Conservation (phyloP, 176 grass and related monocot genomes). For the Microstegium vimineum region DNA sequence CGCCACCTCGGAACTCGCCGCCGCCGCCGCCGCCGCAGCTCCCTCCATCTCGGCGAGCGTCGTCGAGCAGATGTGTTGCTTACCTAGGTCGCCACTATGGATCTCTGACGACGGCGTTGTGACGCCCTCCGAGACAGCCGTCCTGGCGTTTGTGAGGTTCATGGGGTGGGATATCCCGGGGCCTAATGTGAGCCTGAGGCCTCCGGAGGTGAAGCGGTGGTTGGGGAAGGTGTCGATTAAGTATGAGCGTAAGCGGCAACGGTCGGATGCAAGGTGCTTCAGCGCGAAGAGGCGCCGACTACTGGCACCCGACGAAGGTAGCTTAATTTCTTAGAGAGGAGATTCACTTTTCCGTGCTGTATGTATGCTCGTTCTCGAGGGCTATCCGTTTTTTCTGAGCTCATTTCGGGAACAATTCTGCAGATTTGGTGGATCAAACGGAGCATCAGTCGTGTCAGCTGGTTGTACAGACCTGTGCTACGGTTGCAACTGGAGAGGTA, state of each 20-base stretch:
- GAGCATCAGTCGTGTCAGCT: constrained; percentile 8
- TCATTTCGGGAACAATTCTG: constrained; percentile 13
- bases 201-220: constrained; percentile 8
- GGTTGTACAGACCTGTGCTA: neutral
- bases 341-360: constrained; percentile 16
- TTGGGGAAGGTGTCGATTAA: neutral
- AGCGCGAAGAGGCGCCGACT: constrained; percentile 44
- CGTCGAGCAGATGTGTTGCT: constrained; percentile 45
- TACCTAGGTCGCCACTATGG: constrained; percentile 52
- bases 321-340: neutral
- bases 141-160: constrained; percentile 31
- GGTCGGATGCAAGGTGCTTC: neutral
- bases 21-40: neutral
- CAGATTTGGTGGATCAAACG: constrained; percentile 38
- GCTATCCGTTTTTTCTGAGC: neutral
- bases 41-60: neutral
- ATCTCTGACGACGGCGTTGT: constrained; percentile 33
- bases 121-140: constrained; percentile 34
- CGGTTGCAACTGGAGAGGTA: constrained; percentile 40
- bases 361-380: neutral
- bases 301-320: constrained; percentile 43
- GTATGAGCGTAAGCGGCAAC: constrained; percentile 72
- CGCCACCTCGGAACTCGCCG: constrained; percentile 28
- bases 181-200: constrained; percentile 4
- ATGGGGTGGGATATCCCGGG: constrained; percentile 14